These are phyloP conservation scores for Kodamaea laetipori DNA, from an alignment of 805 yeast genomes.

Conservation along the genomic window DNA sequence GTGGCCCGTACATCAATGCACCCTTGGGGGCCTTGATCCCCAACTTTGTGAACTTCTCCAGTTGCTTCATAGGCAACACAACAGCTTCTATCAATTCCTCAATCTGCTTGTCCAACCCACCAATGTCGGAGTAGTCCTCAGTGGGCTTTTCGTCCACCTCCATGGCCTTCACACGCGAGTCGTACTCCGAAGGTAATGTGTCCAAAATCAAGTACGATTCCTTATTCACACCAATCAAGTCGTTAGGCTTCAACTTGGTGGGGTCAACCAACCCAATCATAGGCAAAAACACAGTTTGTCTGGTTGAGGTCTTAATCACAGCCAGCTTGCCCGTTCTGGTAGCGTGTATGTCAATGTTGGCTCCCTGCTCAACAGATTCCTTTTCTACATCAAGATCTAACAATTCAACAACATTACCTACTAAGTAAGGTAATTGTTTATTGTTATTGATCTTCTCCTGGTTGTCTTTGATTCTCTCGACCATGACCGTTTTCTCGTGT, in stretches of 20 bases:
- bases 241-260: constrained; percentile 91
- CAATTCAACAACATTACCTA: constrained; percentile 94
- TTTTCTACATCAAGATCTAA: constrained; percentile 84
- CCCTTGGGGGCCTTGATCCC: constrained; percentile 76
- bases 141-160: constrained; percentile 99
- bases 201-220: constrained; percentile 93
- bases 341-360: constrained; percentile 90
- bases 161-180: constrained; percentile 97
- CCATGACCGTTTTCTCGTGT: constrained; percentile 92
- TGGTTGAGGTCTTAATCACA: constrained; percentile 93
- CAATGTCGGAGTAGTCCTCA: constrained; percentile 95
- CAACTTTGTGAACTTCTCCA: constrained; percentile 88
- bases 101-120: constrained; percentile 97
- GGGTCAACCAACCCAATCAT: constrained; percentile 95
- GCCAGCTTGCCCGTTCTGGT: constrained; percentile 95
- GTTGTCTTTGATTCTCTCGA: constrained; percentile 91
- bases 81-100: constrained; percentile 98
- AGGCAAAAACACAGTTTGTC: constrained; percentile 96
- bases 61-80: constrained; percentile 97
- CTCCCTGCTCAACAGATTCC: constrained; percentile 87
- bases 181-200: constrained; percentile 95
- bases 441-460: constrained; percentile 94
- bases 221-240: constrained; percentile 95
- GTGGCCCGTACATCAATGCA: constrained; percentile 52
- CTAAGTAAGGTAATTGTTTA: constrained; percentile 92